Conservation (phyloP, 805 yeast genomes). For the Hanseniaspora vineae region DNA sequence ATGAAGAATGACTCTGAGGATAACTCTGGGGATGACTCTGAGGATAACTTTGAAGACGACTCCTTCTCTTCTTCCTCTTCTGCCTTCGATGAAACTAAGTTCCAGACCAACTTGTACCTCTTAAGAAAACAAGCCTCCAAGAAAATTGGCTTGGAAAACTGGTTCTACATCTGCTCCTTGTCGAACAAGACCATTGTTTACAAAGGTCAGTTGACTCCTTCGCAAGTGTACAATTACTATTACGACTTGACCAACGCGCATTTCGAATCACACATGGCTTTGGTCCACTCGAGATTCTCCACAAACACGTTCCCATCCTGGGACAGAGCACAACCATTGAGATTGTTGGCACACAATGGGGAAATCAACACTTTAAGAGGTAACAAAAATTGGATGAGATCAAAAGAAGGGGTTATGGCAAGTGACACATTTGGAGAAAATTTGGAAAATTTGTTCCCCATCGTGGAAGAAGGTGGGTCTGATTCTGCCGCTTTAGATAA, state of each 20-base stretch:
- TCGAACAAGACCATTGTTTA: conserved; percentile 84
- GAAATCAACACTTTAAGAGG: conserved; percentile 96
- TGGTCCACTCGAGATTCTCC: conserved; percentile 94
- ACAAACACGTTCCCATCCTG: conserved; percentile 99
- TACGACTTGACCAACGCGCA: conserved; percentile 86
- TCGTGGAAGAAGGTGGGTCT: conserved; percentile 96
- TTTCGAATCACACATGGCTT: conserved; percentile 88
- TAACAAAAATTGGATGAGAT: conserved; percentile 98
- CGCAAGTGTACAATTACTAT: conserved; percentile 89
- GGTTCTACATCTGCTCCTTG: conserved; percentile 94
- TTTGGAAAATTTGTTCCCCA: conserved; percentile 80
- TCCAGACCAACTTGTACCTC: conserved; percentile 75
- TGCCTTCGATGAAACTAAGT: conserved; percentile 27
- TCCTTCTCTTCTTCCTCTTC: too few relatives aligned
- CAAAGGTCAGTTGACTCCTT: conserved; percentile 95
- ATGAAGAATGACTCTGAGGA: conserved; percentile 32
- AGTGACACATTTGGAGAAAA: conserved; percentile 83
- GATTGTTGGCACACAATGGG: conserved; percentile 98
- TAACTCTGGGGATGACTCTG: conserved; percentile 39
- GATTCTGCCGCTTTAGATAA: conserved; percentile 97
- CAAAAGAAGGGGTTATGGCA: conserved; percentile 94
- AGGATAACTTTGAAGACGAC: conserved; percentile 30
- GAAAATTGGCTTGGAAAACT: conserved; percentile 85
- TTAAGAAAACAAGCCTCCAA: conserved; percentile 83
- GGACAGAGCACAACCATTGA: conserved; percentile 97